Conservation (phyloP, 129 eudicot species). For the Tanacetum coccineum region DNA sequence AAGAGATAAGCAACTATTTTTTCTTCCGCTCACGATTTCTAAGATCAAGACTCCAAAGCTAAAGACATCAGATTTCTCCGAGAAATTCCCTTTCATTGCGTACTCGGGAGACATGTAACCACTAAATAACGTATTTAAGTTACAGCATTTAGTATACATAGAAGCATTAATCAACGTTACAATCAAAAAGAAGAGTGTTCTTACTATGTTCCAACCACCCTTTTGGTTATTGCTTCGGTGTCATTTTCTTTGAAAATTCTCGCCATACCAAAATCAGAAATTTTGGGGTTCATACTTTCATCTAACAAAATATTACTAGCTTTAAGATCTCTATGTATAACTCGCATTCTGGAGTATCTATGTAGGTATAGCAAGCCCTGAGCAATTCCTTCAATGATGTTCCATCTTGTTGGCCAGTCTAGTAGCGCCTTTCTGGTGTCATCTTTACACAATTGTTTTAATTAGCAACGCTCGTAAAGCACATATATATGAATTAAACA, state of each 20-base stretch:
- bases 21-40: slow-evolving; percentile 29
- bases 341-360: slow-evolving; percentile 34
- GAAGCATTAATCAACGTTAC: not conserved
- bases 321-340: slow-evolving; percentile 8
- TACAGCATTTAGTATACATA: too few species aligned
- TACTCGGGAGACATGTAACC: not conserved
- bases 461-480: not conserved
- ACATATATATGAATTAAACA: not conserved
- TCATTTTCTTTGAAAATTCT: not conserved
- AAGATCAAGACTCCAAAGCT: slow-evolving; percentile 25
- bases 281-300: not conserved
- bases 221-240: not conserved
- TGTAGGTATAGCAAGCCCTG: slow-evolving; percentile 43
- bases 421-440: slow-evolving; percentile 21
- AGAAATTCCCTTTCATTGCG: not conserved
- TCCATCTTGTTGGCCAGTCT: slow-evolving; percentile 28
- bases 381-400: slow-evolving; percentile 32
- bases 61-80: not conserved
- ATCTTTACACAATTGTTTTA: not conserved
- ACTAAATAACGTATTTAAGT: not conserved
- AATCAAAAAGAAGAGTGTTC: not conserved
- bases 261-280: not conserved
- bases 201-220: too few species aligned
- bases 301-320: slow-evolving; percentile 19
- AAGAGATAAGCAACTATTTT: slow-evolving; percentile 20